These are phyloP conservation scores for Saccharomyces uvarum DNA, from an alignment of 1,139 yeast genomes.

Conservation along the genomic window DNA sequence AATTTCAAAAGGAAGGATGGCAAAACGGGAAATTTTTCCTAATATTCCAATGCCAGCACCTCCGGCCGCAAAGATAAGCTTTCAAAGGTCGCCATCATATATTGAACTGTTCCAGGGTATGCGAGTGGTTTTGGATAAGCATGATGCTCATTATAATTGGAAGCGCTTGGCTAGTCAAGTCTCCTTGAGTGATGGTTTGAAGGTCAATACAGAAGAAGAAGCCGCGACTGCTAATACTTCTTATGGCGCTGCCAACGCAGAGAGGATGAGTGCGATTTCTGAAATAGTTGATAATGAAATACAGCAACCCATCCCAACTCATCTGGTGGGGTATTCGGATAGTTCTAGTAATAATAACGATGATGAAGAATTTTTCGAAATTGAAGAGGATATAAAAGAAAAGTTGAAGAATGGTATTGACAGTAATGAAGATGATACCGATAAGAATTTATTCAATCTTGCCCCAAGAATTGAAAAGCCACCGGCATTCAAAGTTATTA, in stretches of 20 bases:
- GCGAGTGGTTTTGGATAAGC: constrained; percentile 27
- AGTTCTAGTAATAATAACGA: not conserved
- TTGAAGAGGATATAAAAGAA: not conserved
- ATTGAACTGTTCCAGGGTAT: constrained; percentile 27
- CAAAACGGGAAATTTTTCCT: not conserved
- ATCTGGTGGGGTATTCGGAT: no score
- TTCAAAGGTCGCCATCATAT: constrained; percentile 26
- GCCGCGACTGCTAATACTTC: not conserved
- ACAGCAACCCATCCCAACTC: not conserved
- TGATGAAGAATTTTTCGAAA: not conserved
- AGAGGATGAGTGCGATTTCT: not conserved
- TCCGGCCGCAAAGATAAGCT: not conserved
- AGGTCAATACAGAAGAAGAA: constrained; percentile 4
- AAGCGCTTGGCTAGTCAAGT: constrained; percentile 22
- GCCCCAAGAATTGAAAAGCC: not conserved
- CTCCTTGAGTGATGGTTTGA: constrained; percentile 13
- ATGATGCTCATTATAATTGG: constrained; percentile 30
- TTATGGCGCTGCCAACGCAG: not conserved
- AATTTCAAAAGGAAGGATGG: not conserved
- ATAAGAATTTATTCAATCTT: not conserved
- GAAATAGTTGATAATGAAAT: not conserved
- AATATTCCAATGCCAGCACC: constrained; percentile 1
- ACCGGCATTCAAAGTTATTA: constrained; percentile 8
- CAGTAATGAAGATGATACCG: not conserved
- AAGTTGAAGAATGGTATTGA: not conserved